A percentile compares a stretch with the other conserved stretches of the same genome.
Evolutionary conservation across 345 rosid species (phyloP).

Genomic region (Brassica rapa): DNA sequence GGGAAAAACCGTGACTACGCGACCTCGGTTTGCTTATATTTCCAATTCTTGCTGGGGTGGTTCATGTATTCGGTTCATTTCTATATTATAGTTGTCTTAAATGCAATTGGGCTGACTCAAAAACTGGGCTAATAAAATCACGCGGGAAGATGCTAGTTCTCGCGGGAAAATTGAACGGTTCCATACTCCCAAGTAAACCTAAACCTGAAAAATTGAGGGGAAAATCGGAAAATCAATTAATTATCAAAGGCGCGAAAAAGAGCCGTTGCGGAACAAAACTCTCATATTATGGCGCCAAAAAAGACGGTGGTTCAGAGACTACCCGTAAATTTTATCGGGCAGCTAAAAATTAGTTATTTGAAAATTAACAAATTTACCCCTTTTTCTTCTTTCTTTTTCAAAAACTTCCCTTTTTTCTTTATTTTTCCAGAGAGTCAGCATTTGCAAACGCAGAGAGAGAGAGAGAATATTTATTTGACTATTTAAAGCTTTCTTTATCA

Average conservation of each 20-base stretch:
- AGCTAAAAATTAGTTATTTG: conserved; percentile 28
- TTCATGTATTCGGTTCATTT: background rate
- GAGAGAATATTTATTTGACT: conserved; percentile 26
- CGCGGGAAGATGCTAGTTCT: background rate
- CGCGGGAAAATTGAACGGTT: conserved; percentile 14
- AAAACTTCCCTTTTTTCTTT: conserved; percentile 27
- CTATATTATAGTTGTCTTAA: background rate
- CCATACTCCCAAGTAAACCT: background rate
- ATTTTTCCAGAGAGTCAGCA: conserved; percentile 16
- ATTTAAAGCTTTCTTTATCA: conserved; percentile 30
- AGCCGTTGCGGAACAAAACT: conserved; percentile 60
- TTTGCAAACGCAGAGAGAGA: background rate
- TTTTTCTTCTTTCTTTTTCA: conserved; percentile 16
- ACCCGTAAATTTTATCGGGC: conserved; percentile 65
- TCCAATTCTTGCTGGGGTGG: background rate
- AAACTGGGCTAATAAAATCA: background rate
- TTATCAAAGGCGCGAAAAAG: conserved; percentile 63
- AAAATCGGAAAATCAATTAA: conserved; percentile 14
- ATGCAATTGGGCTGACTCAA: background rate
- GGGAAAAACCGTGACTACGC: background rate
- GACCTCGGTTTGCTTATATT: background rate
- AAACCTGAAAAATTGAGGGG: conserved; percentile 27
- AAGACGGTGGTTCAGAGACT: conserved; percentile 42
- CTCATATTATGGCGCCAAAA: conserved; percentile 61
- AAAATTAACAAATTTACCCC: background rate